These are phyloP conservation scores for Aspergillus sp. DNA, from an alignment of 2,329 filamentous ascomycete species.

Conservation along the genomic window DNA sequence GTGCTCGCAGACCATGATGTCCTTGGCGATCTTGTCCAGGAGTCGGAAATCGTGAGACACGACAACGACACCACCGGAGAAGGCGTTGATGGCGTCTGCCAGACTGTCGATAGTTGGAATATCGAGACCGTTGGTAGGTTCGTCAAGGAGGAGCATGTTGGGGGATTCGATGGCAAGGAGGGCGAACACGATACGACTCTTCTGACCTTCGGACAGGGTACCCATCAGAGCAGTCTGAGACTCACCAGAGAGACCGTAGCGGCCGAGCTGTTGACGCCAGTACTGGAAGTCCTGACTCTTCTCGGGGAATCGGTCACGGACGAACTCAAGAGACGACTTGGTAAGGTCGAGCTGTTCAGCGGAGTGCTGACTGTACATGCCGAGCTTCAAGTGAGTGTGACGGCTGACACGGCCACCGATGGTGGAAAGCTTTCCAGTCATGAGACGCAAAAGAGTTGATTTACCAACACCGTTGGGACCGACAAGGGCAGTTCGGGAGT, in stretches of 20 bases:
- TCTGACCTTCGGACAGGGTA: constrained; percentile 95
- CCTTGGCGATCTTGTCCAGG: constrained; percentile 98
- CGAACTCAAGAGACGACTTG: constrained; percentile 96
- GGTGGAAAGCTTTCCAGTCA: constrained; percentile 91
- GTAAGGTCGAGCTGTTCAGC: constrained; percentile 97
- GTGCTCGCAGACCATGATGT: constrained; percentile 99
- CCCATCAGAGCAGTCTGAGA: constrained; percentile 97
- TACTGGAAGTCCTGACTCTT: constrained; percentile 98
- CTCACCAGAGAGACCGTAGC: constrained; percentile 90
- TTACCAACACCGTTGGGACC: constrained; percentile 99
- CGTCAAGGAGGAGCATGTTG: constrained; percentile 97
- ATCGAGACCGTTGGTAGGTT: constrained; percentile 99
- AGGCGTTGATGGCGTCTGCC: constrained; percentile 96
- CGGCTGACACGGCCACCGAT: constrained; percentile 78
- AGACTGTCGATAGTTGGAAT: constrained; percentile 97
- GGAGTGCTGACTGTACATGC: constrained; percentile 97
- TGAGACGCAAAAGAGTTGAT: constrained; percentile 90
- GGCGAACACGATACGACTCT: constrained; percentile 97
- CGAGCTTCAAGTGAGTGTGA: constrained; percentile 98
- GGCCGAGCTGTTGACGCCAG: constrained; percentile 96
- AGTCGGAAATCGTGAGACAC: constrained; percentile 99
- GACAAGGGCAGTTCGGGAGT: constrained; percentile 93
- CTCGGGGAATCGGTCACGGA: constrained; percentile 86
- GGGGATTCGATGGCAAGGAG: constrained; percentile 91
- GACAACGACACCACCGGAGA: constrained; percentile 93